Percentiles rank a stretch among this genome's conserved stretches.
These are phyloP conservation scores for Neurospora pannonica DNA, from an alignment of 495 filamentous ascomycete genomes.

Conservation along the genomic window DNA sequence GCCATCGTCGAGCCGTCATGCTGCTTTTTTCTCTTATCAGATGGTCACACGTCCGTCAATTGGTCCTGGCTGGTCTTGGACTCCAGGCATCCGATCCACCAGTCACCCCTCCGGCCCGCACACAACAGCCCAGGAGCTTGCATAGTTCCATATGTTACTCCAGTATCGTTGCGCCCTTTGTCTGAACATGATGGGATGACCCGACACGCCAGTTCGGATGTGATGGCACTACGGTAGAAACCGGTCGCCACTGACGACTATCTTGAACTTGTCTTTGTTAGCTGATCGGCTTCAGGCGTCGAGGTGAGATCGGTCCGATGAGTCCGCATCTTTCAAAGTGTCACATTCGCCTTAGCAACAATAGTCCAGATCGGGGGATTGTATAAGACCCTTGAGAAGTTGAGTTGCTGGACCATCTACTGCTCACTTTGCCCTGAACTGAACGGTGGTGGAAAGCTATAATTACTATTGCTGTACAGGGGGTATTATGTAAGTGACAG, in stretches of 20 bases:
- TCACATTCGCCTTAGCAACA: neutral
- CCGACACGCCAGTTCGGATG: neutral
- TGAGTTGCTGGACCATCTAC: neutral
- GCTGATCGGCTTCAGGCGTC: neutral
- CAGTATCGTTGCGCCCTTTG: neutral
- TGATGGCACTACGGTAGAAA: neutral
- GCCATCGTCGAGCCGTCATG: neutral
- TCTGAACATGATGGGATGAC: neutral
- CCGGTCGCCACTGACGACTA: neutral
- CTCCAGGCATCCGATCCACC: neutral
- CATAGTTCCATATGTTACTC: neutral
- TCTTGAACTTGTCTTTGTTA: neutral
- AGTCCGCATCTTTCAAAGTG: neutral
- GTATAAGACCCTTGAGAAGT: neutral
- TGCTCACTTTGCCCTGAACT: neutral
- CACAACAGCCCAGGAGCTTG: neutral
- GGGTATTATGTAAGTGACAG: neutral
- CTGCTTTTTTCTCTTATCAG: conserved; percentile 6
- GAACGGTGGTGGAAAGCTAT: neutral
- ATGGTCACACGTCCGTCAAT: conserved; percentile 1
- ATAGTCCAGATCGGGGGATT: neutral
- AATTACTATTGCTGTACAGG: neutral
- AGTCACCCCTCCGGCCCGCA: neutral
- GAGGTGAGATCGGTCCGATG: neutral
- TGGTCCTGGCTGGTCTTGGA: neutral